Base-by-base conservation (phyloP, 192 early-diverging fungal species). In the Coemansia sp. region DNA sequence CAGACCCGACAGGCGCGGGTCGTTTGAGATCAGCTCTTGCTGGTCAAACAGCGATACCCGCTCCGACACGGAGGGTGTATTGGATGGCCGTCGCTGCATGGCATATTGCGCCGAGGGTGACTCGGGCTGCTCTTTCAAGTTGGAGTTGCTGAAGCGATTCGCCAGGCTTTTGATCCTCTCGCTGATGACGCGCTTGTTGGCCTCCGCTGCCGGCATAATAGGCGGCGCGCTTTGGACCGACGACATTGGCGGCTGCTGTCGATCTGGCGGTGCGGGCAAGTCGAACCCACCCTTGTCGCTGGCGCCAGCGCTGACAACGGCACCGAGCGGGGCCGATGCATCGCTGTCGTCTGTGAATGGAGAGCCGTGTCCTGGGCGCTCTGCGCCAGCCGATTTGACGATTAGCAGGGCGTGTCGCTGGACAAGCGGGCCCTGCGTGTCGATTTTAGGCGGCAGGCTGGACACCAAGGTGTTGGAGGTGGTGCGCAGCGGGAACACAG, bases 41-140 rank as follows among this genome's bases (percentile, higher is more conserved):
- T 60, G 60, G 62, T 75, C 78, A 31, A 81, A 81, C 14, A 75
- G 78, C 25, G 73, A 81, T 47, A 81, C 78, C 27, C 78, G 73
- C 62, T 81, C 78, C 4, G 78, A 81, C 4, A 81, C 73, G 5
- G 78, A 81, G 11, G 73, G 78, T 45, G 78, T 68, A 40, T 81
- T 68, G 7, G 78, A 81, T 4, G 73, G 78, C 12, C 73, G 69
- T n/a, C 78, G 78, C 11, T 65, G 58, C 19, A 75, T 37, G 5
- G 40, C 65, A 53, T 70, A 69, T 10, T 51, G 51, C 36, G 51
- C 46, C 9, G 60, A 39, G 2, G 62, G 67, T 4, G 62, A 29
- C 24, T 61, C 70, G 1, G 58, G 17, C 24, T 61, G 41, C 22
- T 72, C 78, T 3, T 61, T 67, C 24, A 81, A 66, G 59, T 60